phyloP scores from a whole-genome alignment of 148 eudicot species.

The Beta vulgaris region DNA sequence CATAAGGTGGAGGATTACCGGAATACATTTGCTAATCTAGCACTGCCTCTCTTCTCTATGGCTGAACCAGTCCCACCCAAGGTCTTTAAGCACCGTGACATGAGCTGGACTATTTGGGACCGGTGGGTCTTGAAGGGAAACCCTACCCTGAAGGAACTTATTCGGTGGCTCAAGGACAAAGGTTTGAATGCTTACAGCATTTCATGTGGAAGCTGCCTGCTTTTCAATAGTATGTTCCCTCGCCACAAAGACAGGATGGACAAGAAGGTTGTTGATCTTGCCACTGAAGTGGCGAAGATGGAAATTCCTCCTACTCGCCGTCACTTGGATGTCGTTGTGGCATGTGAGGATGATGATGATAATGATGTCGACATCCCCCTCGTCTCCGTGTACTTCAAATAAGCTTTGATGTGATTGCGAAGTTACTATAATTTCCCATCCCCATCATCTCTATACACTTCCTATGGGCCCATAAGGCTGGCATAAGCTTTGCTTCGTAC shows the following conservation, averaged over 20 bases:
- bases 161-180: slow-evolving; percentile 64
- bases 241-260: slow-evolving; percentile 77
- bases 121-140: slow-evolving; percentile 67
- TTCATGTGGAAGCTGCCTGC: slow-evolving; percentile 72
- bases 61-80: slow-evolving; percentile 89
- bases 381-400: slow-evolving; percentile 66
- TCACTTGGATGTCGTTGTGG: slow-evolving; percentile 78
- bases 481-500: slow-evolving; percentile 19
- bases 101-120: slow-evolving; percentile 95
- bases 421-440: slow-evolving; percentile 57
- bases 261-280: slow-evolving; percentile 69
- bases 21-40: slow-evolving; percentile 84
- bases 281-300: slow-evolving; percentile 71
- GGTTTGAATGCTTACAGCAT: slow-evolving; percentile 78
- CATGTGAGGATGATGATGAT: slow-evolving; percentile 83
- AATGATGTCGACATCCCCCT: slow-evolving; percentile 77
- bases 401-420: slow-evolving; percentile 16
- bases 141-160: slow-evolving; percentile 61
- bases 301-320: slow-evolving; percentile 76
- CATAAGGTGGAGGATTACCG: slow-evolving; percentile 85
- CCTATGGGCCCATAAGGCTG: too few relatives aligned
- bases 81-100: slow-evolving; percentile 64
- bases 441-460: slow-evolving; percentile 67
- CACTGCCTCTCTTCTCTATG: slow-evolving; percentile 84
- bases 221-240: slow-evolving; percentile 80